Evolutionary conservation across 2,329 filamentous ascomycete species (phyloP), one percentile per base, ranked within the genome.

Genomic region (Neofusicoccum laricinum): DNA sequence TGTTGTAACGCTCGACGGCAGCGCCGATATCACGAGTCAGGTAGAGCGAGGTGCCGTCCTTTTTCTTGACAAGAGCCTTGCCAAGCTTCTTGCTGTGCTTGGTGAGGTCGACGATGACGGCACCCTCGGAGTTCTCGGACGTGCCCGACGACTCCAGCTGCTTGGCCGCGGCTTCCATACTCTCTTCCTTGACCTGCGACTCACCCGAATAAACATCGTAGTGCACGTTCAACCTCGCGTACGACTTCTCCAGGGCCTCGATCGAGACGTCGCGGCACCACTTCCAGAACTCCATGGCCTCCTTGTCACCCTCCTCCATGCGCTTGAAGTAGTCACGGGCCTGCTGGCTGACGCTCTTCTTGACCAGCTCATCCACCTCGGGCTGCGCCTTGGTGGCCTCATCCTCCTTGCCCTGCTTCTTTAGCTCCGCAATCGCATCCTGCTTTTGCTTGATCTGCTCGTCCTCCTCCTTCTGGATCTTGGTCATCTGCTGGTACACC

Each of bases 401-500:
- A 2, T 61, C 49, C 12, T 73, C 74, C 30, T 74, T 72, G 64
- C 76, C 74, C 68, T 74, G 71, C 57, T 72, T 72, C 59, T 72
- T 69, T 43, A 78, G 64, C 48, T 64, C 57, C 17, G 34, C 46
- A 43, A 65, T 62, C 15, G 38, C 49, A n/a, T 80, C 78, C 70
- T 83, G 25, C 68, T 83, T 79, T 46, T 78, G 81, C 70, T 88
- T 87, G 25, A 89, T 86, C 65, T 84, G 74, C 68, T 90, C 88
- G 68, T 89, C 88, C 79, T 92, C 88, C 0, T 82, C 85, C 2
- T 81, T 77, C 67, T 88, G 84, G 3, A 89, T 81, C 41, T 82
- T 82, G 69, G 87, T 87, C 76, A 94, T 92, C 75, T 87, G 85
- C 67, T 93, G 90, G 71, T 94, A 95, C 59, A 95, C 88, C 71